phyloP scores from a whole-genome alignment of 164 flowering plant species.

The Nymphaea thermarum region DNA sequence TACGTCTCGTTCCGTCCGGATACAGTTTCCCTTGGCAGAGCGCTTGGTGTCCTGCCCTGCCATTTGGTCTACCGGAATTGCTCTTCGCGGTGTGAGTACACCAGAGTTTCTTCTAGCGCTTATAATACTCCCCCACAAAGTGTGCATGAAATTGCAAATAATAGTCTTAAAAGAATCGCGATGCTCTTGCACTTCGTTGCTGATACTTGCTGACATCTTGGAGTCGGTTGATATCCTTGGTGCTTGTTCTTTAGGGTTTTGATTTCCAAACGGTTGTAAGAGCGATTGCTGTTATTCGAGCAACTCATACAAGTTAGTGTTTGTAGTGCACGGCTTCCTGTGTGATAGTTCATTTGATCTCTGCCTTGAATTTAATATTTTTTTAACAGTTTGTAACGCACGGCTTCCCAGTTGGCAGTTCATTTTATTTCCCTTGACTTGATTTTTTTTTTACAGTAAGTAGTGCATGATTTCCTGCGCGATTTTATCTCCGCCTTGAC shows the following conservation, averaged over 20 bases:
- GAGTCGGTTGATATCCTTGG: not conserved
- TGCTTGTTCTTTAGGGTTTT: not conserved
- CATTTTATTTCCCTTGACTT: too few relatives aligned
- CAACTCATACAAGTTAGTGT: not conserved
- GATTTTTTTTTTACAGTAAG: too few relatives aligned
- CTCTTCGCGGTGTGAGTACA: not conserved
- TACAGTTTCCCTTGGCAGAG: not conserved
- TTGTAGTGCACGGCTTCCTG: not conserved
- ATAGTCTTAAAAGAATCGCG: not conserved
- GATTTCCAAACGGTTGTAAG: not conserved
- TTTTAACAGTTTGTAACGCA: too few relatives aligned
- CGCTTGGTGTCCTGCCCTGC: not conserved
- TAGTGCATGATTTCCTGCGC: too few relatives aligned
- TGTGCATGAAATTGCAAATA: not conserved
- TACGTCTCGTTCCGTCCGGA: constrained; percentile 7
- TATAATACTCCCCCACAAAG: not conserved
- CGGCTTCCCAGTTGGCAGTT: too few relatives aligned
- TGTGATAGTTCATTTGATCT: not conserved
- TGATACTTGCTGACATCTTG: not conserved
- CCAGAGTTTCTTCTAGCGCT: not conserved
- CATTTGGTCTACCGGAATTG: not conserved
- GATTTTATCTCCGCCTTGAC: too few relatives aligned
- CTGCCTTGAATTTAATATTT: not conserved
- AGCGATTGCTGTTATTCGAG: not conserved
- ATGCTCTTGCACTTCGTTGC: not conserved